These are phyloP conservation scores for Butyriboletus loyo DNA, from an alignment of 768 basidiomycete species.

Conservation along the genomic window DNA sequence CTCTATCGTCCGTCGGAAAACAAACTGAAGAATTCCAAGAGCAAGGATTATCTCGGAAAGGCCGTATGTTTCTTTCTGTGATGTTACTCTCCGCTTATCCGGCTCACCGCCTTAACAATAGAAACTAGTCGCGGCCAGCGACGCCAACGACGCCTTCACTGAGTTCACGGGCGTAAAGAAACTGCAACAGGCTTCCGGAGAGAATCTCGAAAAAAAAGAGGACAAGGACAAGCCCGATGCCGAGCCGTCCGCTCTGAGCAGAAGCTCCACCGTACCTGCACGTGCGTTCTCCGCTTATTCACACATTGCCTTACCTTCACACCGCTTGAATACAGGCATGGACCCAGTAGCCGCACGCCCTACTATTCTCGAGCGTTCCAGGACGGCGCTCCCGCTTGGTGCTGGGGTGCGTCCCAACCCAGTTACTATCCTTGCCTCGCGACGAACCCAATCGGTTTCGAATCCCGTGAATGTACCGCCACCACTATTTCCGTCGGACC, in stretches of 20 bases:
- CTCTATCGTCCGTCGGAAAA: slow-evolving; percentile 86
- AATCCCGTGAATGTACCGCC: slow-evolving; percentile 16
- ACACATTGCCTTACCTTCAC: not conserved
- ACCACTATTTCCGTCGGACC: slow-evolving; percentile 14
- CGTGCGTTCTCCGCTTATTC: slow-evolving; percentile 17
- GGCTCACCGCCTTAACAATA: slow-evolving; percentile 24
- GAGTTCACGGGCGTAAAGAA: slow-evolving; percentile 78
- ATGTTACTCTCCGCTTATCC: not conserved
- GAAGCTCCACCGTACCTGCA: slow-evolving; percentile 48
- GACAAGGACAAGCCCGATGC: not conserved
- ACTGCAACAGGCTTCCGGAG: slow-evolving; percentile 46
- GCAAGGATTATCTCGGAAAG: slow-evolving; percentile 90
- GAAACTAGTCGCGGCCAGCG: slow-evolving; percentile 84
- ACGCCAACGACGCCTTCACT: slow-evolving; percentile 71
- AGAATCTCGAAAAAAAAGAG: slow-evolving; percentile 20
- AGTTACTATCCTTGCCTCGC: slow-evolving; percentile 5
- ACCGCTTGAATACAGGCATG: slow-evolving; percentile 3
- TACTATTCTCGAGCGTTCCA: slow-evolving; percentile 49
- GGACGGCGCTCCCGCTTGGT: slow-evolving; percentile 45
- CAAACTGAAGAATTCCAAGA: slow-evolving; percentile 83
- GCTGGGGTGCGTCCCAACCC: not conserved
- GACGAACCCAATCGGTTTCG: slow-evolving; percentile 20
- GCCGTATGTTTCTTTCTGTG: slow-evolving; percentile 49
- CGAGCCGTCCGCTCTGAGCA: slow-evolving; percentile 32
- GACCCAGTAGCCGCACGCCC: not conserved